A percentile compares a stretch with the other conserved stretches of the same genome.
Evolutionary conservation across 257 asterid genomes (phyloP).

Genomic region (Penstemon davidsonii): DNA sequence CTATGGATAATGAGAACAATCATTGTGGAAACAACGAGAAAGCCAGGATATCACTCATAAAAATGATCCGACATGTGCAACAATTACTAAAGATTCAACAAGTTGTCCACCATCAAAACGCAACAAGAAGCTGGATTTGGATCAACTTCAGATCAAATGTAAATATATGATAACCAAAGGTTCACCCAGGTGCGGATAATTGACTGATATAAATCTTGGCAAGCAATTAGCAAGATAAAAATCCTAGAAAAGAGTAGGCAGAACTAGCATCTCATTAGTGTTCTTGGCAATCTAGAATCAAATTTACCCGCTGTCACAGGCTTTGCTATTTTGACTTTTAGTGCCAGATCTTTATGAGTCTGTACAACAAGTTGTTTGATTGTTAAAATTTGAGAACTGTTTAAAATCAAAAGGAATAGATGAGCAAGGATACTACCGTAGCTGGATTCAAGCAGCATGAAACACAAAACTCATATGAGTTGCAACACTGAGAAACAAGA

Average conservation of each 20-base stretch:
- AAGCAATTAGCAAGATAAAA: slow-evolving; percentile 5
- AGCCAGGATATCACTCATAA: slow-evolving; percentile 3
- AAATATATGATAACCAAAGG: neutral
- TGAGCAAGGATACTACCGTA: slow-evolving; percentile 45
- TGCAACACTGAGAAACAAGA: slow-evolving; percentile 75
- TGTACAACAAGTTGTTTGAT: slow-evolving; percentile 34
- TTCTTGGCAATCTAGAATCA: slow-evolving; percentile 8
- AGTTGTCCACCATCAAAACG: slow-evolving; percentile 12
- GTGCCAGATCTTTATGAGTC: slow-evolving; percentile 53
- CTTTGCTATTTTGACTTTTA: slow-evolving; percentile 70
- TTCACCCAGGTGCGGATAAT: slow-evolving; percentile 9
- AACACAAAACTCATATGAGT: slow-evolving; percentile 87
- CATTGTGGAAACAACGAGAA: slow-evolving; percentile 19
- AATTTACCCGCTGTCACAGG: slow-evolving; percentile 73
- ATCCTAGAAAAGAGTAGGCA: neutral
- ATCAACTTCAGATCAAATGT: slow-evolving; percentile 13
- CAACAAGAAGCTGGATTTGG: slow-evolving; percentile 8
- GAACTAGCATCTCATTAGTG: slow-evolving; percentile 19
- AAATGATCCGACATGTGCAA: slow-evolving; percentile 19
- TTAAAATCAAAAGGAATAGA: neutral
- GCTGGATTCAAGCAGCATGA: slow-evolving; percentile 91
- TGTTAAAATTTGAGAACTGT: slow-evolving; percentile 22
- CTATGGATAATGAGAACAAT: slow-evolving; percentile 10
- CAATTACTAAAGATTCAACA: slow-evolving; percentile 1
- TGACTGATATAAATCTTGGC: slow-evolving; percentile 12